A percentile compares a stretch with the other conserved stretches of the same genome.
Evolutionary conservation across 352 stramenopile genomes (phyloP).

Genomic region (Globisporangium echinulatum): DNA sequence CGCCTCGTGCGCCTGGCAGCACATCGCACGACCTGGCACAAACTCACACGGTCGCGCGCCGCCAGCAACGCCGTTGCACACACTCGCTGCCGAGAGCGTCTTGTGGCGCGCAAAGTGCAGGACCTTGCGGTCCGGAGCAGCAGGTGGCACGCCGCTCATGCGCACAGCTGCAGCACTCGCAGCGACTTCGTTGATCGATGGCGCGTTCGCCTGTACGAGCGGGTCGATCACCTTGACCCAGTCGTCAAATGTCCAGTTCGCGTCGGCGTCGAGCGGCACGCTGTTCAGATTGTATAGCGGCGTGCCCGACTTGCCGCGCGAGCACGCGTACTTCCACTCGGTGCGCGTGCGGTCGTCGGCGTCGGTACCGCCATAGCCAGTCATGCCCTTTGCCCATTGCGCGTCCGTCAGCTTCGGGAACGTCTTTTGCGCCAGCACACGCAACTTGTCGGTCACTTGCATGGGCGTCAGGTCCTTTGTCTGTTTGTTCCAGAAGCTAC

Average conservation of each 20-base stretch:
- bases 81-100: slow-evolving; percentile 25
- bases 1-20: slow-evolving; percentile 58
- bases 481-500: slow-evolving; percentile 70
- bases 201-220: slow-evolving; percentile 26
- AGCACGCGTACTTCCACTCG: slow-evolving; percentile 81
- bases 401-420: slow-evolving; percentile 53
- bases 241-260: slow-evolving; percentile 43
- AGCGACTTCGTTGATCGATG: slow-evolving; percentile 8
- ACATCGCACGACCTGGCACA: slow-evolving; percentile 57
- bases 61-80: slow-evolving; percentile 25
- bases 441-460: slow-evolving; percentile 60
- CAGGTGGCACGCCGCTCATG: slow-evolving; percentile 33
- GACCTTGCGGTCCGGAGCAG: slow-evolving; percentile 46
- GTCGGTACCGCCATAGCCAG: slow-evolving; percentile 63
- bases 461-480: slow-evolving; percentile 73
- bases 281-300: slow-evolving; percentile 78
- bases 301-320: slow-evolving; percentile 63
- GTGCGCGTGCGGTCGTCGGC: slow-evolving; percentile 50
- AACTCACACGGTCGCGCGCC: slow-evolving; percentile 61
- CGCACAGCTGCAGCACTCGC: slow-evolving; percentile 7
- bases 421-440: slow-evolving; percentile 50
- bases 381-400: slow-evolving; percentile 71
- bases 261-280: slow-evolving; percentile 48
- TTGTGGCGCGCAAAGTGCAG: slow-evolving; percentile 36
- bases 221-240: slow-evolving; percentile 52